Evolutionary conservation across 2,329 filamentous ascomycete species (phyloP), one percentile per base, ranked within the genome.

Genomic region (Colletotrichum cuscutae): DNA sequence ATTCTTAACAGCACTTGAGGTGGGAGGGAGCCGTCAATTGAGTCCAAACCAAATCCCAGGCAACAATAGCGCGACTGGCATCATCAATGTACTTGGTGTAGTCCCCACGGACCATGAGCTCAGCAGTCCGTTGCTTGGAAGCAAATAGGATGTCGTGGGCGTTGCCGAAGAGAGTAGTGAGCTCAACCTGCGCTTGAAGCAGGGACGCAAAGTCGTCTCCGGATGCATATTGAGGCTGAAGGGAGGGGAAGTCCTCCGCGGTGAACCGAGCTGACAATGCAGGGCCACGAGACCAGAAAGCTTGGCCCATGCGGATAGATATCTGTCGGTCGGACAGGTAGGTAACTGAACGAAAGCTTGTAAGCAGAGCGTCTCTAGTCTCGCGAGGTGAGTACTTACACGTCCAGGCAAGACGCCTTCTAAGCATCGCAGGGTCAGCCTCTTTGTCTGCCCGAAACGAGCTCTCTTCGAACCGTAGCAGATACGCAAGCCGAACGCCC

Each of bases 251-350:
- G 77, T 93, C 91, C 68, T 90, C 88, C 28, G 90, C 90, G 70
- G 88, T 85, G 30, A 93, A 82, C 24, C 90, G 88, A 7, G 90
- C 90, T 76, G 92, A 86, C 1, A 91, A 90, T 0, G 91, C 92
- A 0, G 92, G 92, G 0, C 92, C 92, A 74, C 92, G 86, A 52
- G 91, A 92, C 92, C 92, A 94, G 77, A 94, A 94, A 0, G 91
- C 92, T 75, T 92, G 90, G 9, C 92, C 92, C 57, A 94, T 89
- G 4, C 92, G 86, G 35, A 94, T 93, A 11, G 91, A 93, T 15
- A 94, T 92, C 74, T 92, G 86, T 22, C 91, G 85, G 77, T 93
- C 91, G 37, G 53, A 61, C 0, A 74, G n/a, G n/a, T 56, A 53
- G 0, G n/a, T 59, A 56, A 71, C 60, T 79, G 81, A 15, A 24